phyloP scores from a whole-genome alignment of 2,329 filamentous ascomycete genomes.

The Verruconis gallopava region DNA sequence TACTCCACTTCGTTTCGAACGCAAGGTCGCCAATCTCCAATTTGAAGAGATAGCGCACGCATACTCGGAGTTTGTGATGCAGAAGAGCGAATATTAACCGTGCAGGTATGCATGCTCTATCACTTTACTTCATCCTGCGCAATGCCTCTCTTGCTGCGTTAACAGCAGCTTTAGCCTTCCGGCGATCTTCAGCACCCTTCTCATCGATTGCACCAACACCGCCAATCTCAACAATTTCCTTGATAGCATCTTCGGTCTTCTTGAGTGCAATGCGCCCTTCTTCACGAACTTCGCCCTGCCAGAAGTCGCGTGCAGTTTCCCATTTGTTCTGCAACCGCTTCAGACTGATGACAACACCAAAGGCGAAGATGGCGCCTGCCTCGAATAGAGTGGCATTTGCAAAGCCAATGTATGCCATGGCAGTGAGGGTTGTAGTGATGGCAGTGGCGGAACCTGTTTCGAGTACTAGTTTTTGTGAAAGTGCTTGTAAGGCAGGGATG shows the following conservation, averaged over 20 bases:
- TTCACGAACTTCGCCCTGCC: slow-evolving; percentile 42
- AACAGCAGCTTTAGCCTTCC: slow-evolving; percentile 30
- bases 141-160: slow-evolving; percentile 34
- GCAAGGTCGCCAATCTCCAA: no score
- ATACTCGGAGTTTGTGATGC: no score
- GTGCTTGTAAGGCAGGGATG: slow-evolving; percentile 31
- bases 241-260: slow-evolving; percentile 38
- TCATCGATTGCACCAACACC: slow-evolving; percentile 19
- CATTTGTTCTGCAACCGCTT: slow-evolving; percentile 46
- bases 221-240: slow-evolving; percentile 31
- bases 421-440: slow-evolving; percentile 38
- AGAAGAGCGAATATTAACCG: no score
- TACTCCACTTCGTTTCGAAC: no score
- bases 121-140: slow-evolving; percentile 13
- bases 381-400: slow-evolving; percentile 38
- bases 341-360: slow-evolving; percentile 45
- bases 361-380: slow-evolving; percentile 44
- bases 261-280: slow-evolving; percentile 43
- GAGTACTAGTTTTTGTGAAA: slow-evolving; percentile 43
- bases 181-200: slow-evolving; percentile 27
- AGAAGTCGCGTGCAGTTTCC: slow-evolving; percentile 39
- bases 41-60: no score
- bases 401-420: slow-evolving; percentile 39
- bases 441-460: slow-evolving; percentile 63
- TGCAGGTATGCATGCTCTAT: no score